phyloP scores from a whole-genome alignment of 768 basidiomycete genomes.

The Phlebiopsis gigantea region DNA sequence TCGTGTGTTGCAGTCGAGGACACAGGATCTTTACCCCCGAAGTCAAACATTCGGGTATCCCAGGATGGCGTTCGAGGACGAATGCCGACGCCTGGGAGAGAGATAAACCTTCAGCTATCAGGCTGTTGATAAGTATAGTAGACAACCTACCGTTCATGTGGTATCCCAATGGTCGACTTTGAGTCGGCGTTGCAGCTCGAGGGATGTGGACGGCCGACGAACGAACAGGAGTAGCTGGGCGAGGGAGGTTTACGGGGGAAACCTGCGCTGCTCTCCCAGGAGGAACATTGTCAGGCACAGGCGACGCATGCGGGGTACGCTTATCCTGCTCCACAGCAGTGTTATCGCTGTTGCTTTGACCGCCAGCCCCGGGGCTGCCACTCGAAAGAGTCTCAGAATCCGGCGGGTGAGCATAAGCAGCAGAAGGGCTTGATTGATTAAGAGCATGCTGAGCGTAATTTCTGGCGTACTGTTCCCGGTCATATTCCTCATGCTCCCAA shows the following conservation, averaged over 20 bases:
- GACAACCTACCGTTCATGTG: conserved; percentile 46
- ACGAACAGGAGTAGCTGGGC: conserved; percentile 7
- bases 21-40: background rate
- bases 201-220: conserved; percentile 12
- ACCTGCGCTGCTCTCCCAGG: background rate
- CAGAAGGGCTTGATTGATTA: conserved; percentile 21
- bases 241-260: background rate
- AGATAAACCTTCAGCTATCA: conserved; percentile 8
- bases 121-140: conserved; percentile 16
- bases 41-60: conserved; percentile 18
- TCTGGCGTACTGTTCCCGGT: conserved; percentile 25
- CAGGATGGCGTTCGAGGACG: conserved; percentile 24
- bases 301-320: background rate
- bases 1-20: background rate
- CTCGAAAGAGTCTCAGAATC: conserved; percentile 9
- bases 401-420: conserved; percentile 15
- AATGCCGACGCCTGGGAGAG: conserved; percentile 19
- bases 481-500: conserved; percentile 23
- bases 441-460: conserved; percentile 16
- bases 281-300: background rate
- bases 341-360: background rate
- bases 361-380: background rate
- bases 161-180: conserved; percentile 30
- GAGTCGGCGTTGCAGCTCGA: conserved; percentile 27
- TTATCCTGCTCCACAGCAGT: background rate